Evolutionary conservation across 75 land plant genomes (phyloP).

Genomic region (Picea glauca): DNA sequence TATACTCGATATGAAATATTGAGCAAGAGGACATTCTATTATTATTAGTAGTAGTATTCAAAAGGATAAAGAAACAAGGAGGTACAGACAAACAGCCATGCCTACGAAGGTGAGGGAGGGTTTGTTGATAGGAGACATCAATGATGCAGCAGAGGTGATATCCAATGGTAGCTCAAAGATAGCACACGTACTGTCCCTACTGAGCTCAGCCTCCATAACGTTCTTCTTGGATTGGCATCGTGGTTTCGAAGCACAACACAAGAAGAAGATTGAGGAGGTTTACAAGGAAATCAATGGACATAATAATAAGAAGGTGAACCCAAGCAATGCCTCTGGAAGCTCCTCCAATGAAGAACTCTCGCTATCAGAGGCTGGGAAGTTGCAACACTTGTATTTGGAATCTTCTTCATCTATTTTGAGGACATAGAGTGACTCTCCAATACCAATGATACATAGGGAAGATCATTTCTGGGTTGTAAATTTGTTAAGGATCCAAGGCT

Average conservation of each 20-base stretch:
- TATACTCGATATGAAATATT: too few species aligned
- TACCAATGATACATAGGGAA: too few species aligned
- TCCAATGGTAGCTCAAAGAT: constrained; percentile 21
- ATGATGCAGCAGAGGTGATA: constrained; percentile 69
- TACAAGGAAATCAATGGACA: constrained; percentile 3
- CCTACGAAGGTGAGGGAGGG: constrained; percentile 66
- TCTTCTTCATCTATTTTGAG: too few species aligned
- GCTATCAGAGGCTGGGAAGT: constrained; percentile 20
- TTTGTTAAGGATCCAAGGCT: too few species aligned
- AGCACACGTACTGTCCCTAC: constrained; percentile 65
- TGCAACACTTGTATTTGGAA: constrained; percentile 3
- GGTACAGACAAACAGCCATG: constrained; percentile 16
- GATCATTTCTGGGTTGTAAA: too few species aligned
- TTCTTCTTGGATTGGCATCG: constrained; percentile 58
- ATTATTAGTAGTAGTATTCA: too few species aligned
- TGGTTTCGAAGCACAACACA: constrained; percentile 21
- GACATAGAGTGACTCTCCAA: too few species aligned
- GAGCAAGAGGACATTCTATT: too few species aligned
- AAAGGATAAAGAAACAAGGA: too few species aligned
- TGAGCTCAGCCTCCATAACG: constrained; percentile 59
- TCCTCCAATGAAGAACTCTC: constrained; percentile 15
- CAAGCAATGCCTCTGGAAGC: not conserved
- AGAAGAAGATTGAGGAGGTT: constrained; percentile 41
- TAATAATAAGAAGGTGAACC: not conserved
- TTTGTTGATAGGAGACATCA: constrained; percentile 81